A percentile compares a stretch with the other conserved stretches of the same genome.
phyloP scores from a whole-genome alignment of 1,284 basidiomycete species.

The Trichosporon sp. region DNA sequence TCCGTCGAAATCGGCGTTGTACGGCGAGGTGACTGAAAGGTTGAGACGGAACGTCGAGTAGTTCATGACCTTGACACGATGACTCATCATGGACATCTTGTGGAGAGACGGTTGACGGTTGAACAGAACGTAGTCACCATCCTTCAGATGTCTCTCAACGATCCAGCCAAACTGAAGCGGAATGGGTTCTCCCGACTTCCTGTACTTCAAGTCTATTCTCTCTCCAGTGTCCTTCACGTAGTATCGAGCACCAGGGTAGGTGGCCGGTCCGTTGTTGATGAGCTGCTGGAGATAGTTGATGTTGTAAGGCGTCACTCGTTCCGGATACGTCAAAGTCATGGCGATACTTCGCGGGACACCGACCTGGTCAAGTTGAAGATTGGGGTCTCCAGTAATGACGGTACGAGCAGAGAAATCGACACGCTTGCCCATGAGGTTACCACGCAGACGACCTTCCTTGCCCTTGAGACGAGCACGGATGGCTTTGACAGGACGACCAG shows the following conservation, averaged over 20 bases:
- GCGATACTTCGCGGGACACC: conserved; percentile 97
- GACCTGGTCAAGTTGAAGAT: conserved; percentile 92
- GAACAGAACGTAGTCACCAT: conserved; percentile 95
- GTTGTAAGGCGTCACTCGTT: conserved; percentile 97
- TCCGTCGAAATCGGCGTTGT: conserved; percentile 96
- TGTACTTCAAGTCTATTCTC: conserved; percentile 94
- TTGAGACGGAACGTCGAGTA: conserved; percentile 76
- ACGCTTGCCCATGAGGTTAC: conserved; percentile 99
- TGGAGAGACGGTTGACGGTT: conserved; percentile 98
- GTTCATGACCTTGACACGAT: conserved; percentile 94
- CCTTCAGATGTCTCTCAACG: conserved; percentile 93
- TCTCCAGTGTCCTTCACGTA: conserved; percentile 97
- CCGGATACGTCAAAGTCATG: conserved; percentile 96
- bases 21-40: conserved; percentile 44
- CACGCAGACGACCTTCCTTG: conserved; percentile 95
- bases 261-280: conserved; percentile 92
- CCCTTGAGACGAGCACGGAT: conserved; percentile 97
- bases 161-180: conserved; percentile 95
- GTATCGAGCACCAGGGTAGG: conserved; percentile 94
- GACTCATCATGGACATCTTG: conserved; percentile 99
- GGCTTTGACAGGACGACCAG: conserved; percentile 94
- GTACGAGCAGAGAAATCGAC: conserved; percentile 99
- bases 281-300: conserved; percentile 90
- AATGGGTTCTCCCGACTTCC: conserved; percentile 95
- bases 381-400: conserved; percentile 98